These are phyloP conservation scores for Phylloporus arenicola DNA, from an alignment of 768 basidiomycete genomes.

Conservation along the genomic window DNA sequence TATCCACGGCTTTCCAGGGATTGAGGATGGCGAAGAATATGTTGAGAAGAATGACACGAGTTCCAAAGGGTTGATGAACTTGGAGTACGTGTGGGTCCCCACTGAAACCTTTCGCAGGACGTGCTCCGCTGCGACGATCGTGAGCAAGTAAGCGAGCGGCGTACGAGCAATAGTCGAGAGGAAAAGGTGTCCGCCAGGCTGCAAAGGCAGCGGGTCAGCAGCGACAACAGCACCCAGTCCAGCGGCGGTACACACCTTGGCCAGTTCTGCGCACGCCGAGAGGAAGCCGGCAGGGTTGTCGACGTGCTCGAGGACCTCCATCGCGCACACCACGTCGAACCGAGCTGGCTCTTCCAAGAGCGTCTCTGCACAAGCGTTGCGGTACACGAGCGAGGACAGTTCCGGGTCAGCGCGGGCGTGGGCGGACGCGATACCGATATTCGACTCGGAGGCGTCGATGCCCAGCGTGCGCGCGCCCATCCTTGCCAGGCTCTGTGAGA, in stretches of 20 bases:
- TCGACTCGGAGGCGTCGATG: constrained; percentile 87
- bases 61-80: constrained; percentile 85
- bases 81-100: constrained; percentile 89
- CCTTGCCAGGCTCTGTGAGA: constrained; percentile 69
- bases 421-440: constrained; percentile 76
- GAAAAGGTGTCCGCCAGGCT: constrained; percentile 96
- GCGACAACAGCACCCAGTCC: not conserved
- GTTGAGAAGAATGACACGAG: constrained; percentile 75
- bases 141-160: constrained; percentile 63
- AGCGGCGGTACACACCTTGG: constrained; percentile 58
- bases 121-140: constrained; percentile 77
- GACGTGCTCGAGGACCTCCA: constrained; percentile 98
- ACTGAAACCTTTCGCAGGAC: constrained; percentile 71
- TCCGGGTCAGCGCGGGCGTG: constrained; percentile 78
- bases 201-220: constrained; percentile 7
- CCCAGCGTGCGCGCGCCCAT: constrained; percentile 84
- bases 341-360: constrained; percentile 58
- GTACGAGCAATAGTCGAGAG: constrained; percentile 92
- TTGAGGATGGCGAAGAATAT: constrained; percentile 34
- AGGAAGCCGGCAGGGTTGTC: constrained; percentile 87
- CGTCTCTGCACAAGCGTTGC: constrained; percentile 68
- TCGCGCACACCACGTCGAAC: constrained; percentile 91
- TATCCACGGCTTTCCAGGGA: constrained; percentile 50
- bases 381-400: constrained; percentile 57
- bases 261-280: constrained; percentile 70